Base-by-base conservation (phyloP, 192 early-diverging fungal species). In the Coemansia sp. region DNA sequence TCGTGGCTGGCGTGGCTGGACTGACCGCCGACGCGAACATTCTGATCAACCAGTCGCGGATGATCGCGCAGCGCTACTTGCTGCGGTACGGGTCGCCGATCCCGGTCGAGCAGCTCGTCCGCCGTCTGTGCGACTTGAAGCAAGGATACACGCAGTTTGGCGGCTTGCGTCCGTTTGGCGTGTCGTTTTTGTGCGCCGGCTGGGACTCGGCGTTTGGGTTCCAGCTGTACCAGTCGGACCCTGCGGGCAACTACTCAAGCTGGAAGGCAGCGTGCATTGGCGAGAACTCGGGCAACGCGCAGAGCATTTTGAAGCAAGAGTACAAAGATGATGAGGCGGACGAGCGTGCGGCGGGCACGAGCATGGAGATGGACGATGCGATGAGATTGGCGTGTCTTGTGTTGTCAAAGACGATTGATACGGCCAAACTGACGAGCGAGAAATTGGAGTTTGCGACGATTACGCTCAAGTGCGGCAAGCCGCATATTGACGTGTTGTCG, bases 261-360 rank as follows among this genome's bases (percentile, higher is more conserved):
- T 99, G 97, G 97, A 98, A 96, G 75, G 95, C 97, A 7, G 94
- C 92, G 38, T 95, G 94, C 81, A 96, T 99, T 73, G 97, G 97
- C 37, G 92, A 93, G 38, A 99, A 97, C 83, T 90, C 88, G 45
- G 84, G 90, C 13, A 93, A 90, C 52, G 95, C 94, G 2, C 90
- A 93, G 68, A 89, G 89, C 55, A 93, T 97, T 26, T 82, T 99
- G 66, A 96, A 97, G 78, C 94, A 95, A 64, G 96, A 99, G 82
- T 96, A 98, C 74, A 97, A 95, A 75, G 97, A 99, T 61, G 71
- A 70, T 10, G 19, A 45, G 16, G 49, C 24, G 12, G 50, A 38
- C 29, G 45, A 60, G 9, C 51, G 43, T 24, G 37, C 56, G 16
- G 51, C 62, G 3, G 41, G 39, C 24, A 26, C 41, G 5, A 71